A percentile compares a stretch with the other conserved stretches of the same genome.
Evolutionary conservation across 2,329 filamentous ascomycete species (phyloP).

Genomic region (Coniella lustricola): DNA sequence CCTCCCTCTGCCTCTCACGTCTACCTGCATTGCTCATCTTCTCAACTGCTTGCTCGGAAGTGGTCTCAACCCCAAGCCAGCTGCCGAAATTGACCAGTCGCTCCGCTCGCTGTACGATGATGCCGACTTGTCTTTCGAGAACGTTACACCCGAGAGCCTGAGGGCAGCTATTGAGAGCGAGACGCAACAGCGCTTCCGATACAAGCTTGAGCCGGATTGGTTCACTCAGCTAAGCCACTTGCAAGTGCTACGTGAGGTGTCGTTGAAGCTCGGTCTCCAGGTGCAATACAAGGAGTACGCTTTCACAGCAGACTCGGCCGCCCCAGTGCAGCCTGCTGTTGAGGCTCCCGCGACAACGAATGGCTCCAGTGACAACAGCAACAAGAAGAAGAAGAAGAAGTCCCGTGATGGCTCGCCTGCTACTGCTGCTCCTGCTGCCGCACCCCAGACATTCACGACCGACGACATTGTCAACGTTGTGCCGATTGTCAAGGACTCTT

Average conservation of each 20-base stretch:
- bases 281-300: slow-evolving; percentile 70
- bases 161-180: slow-evolving; percentile 64
- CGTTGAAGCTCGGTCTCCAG: slow-evolving; percentile 84
- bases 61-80: slow-evolving; percentile 68
- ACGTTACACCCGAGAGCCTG: slow-evolving; percentile 67
- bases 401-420: slow-evolving; percentile 47
- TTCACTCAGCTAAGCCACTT: slow-evolving; percentile 59
- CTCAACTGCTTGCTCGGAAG: slow-evolving; percentile 87
- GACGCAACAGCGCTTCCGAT: slow-evolving; percentile 68
- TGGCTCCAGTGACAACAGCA: slow-evolving; percentile 37
- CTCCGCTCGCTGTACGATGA: slow-evolving; percentile 74
- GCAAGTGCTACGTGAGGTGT: slow-evolving; percentile 83
- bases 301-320: slow-evolving; percentile 44
- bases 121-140: slow-evolving; percentile 73
- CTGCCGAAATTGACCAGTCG: slow-evolving; percentile 67
- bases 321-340: slow-evolving; percentile 24
- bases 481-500: slow-evolving; percentile 91
- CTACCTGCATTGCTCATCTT: slow-evolving; percentile 74
- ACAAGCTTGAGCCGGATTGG: slow-evolving; percentile 64
- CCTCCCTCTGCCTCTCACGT: slow-evolving; percentile 71
- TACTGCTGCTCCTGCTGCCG: slow-evolving; percentile 33
- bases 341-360: slow-evolving; percentile 28
- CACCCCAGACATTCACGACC: slow-evolving; percentile 59
- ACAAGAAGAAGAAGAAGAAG: slow-evolving; percentile 57
- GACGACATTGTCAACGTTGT: slow-evolving; percentile 90